Evolutionary conservation across 805 yeast genomes (phyloP).

Genomic region (Schizosaccharomyces pombe): ASM294v3 CU329670.1:701001-701500

Average conservation of each 20-base stretch:
- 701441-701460: slow-evolving; percentile 59
- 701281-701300: slow-evolving; percentile 74
- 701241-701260: slow-evolving; percentile 46
- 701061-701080: slow-evolving; percentile 21
- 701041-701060: background rate
- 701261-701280: slow-evolving; percentile 74
- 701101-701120: slow-evolving; percentile 54
- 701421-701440: slow-evolving; percentile 68
- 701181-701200: slow-evolving; percentile 82
- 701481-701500: slow-evolving; percentile 72
- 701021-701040: slow-evolving; percentile 39
- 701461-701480: slow-evolving; percentile 48
- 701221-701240: slow-evolving; percentile 73
- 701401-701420: slow-evolving; percentile 78
- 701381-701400: slow-evolving; percentile 65
- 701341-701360: slow-evolving; percentile 62
- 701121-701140: slow-evolving; percentile 30
- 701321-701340: slow-evolving; percentile 71
- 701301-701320: slow-evolving; percentile 81
- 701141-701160: slow-evolving; percentile 17
- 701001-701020: slow-evolving; percentile 86
- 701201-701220: slow-evolving; percentile 91
- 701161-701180: slow-evolving; percentile 39
- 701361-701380: slow-evolving; percentile 45
- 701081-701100: slow-evolving; percentile 44